Percentiles rank a stretch among this genome's conserved stretches.
Conservation (phyloP, 1,284 basidiomycete species). For the Cystobasidium pallidum region DNA sequence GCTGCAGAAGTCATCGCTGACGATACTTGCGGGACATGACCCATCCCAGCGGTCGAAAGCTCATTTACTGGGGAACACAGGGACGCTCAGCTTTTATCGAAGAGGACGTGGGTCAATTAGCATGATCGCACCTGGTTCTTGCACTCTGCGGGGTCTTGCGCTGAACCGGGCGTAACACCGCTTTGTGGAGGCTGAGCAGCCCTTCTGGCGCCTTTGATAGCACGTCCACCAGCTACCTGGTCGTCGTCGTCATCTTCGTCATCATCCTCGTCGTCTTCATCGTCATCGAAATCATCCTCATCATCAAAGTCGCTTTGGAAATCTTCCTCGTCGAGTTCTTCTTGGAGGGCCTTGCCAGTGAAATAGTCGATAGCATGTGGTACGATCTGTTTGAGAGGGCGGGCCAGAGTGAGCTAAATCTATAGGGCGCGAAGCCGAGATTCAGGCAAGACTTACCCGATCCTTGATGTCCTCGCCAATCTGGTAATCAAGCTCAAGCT, state of each 20-base stretch:
- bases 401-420: too few species aligned
- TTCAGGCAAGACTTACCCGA: constrained; percentile 64
- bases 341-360: constrained; percentile 91
- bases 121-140: constrained; percentile 69
- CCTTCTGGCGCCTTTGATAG: constrained; percentile 51
- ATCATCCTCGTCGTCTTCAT: constrained; percentile 59
- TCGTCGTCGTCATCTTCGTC: constrained; percentile 67
- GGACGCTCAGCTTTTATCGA: neutral
- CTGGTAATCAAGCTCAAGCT: constrained; percentile 96
- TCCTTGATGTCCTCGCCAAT: constrained; percentile 98
- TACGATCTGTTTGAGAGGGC: constrained; percentile 67
- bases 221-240: constrained; percentile 54
- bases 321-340: constrained; percentile 76
- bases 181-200: constrained; percentile 46
- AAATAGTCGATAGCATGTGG: constrained; percentile 78
- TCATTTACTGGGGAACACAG: neutral
- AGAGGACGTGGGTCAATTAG: too few species aligned
- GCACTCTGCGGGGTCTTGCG: constrained; percentile 76
- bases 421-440: neutral
- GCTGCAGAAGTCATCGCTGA: too few species aligned
- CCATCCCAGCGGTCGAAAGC: neutral
- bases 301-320: constrained; percentile 60
- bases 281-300: constrained; percentile 66
- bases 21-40: neutral
- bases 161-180: constrained; percentile 54